These are phyloP conservation scores for Hygrophila difformis DNA, from an alignment of 257 asterid genomes.

Conservation along the genomic window DNA sequence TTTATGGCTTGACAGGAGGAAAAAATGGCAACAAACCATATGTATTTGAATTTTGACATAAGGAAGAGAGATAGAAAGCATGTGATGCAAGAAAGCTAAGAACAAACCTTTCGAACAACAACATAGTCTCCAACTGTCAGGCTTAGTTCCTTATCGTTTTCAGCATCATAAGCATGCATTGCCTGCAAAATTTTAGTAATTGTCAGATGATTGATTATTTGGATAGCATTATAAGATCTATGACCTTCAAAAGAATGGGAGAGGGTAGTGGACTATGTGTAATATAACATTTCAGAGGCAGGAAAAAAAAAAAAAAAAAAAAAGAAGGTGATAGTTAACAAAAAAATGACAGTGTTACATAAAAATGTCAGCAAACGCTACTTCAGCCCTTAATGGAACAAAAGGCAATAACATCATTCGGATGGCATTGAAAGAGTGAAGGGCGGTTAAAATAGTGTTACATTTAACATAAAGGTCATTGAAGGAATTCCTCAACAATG, in stretches of 20 bases:
- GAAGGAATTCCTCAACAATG: not conserved
- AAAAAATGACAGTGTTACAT: no score
- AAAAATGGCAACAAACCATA: no score
- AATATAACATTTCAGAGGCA: not conserved
- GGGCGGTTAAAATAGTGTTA: no score
- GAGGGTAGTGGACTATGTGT: not conserved
- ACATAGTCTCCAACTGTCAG: conserved; percentile 74
- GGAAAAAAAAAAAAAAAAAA: no score
- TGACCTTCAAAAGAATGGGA: not conserved
- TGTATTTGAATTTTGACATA: not conserved
- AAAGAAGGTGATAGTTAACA: conserved; percentile 1
- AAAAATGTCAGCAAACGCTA: no score
- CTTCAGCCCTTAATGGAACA: no score
- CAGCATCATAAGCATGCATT: conserved; percentile 65
- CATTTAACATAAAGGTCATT: not conserved
- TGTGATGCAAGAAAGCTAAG: not conserved
- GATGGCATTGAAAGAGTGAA: no score
- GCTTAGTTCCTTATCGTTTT: conserved; percentile 77
- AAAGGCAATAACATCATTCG: not conserved
- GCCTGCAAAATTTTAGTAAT: conserved; percentile 38
- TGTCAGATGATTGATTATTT: no score
- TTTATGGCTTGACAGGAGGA: not conserved
- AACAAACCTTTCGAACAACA: conserved; percentile 76
- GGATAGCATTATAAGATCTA: not conserved
- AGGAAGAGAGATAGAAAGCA: not conserved